These are phyloP conservation scores for Phaeoacremonium minimum DNA, from an alignment of 2,329 filamentous ascomycete genomes.

Conservation along the genomic window DNA sequence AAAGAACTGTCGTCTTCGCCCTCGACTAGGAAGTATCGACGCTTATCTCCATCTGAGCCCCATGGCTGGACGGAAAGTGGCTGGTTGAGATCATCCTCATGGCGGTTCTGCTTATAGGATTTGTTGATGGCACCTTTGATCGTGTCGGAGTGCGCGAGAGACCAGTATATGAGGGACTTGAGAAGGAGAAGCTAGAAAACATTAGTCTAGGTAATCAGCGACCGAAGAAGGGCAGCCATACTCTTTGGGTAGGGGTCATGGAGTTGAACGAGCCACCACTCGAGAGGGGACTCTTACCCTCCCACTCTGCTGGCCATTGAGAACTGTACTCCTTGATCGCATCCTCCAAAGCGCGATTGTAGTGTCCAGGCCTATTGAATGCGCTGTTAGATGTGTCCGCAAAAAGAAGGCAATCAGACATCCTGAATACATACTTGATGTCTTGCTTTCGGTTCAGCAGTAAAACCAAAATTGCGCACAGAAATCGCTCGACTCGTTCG, in stretches of 20 bases:
- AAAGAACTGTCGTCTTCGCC: conserved; percentile 93
- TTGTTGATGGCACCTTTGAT: conserved; percentile 79
- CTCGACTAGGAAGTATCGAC: conserved; percentile 90
- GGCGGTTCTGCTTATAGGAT: conserved; percentile 82
- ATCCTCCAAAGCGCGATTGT: conserved; percentile 89
- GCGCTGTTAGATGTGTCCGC: too few species aligned
- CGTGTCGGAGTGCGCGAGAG: conserved; percentile 80
- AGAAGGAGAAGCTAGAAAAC: conserved; percentile 69
- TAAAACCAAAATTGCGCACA: conserved; percentile 84
- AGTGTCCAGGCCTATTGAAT: conserved; percentile 80
- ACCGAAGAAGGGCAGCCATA: conserved; percentile 35
- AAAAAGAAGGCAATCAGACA: too few species aligned
- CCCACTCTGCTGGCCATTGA: conserved; percentile 87
- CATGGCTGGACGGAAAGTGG: conserved; percentile 77
- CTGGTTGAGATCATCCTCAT: conserved; percentile 76
- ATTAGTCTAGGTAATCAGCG: conserved; percentile 5
- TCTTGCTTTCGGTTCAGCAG: conserved; percentile 97
- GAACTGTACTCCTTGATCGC: conserved; percentile 77
- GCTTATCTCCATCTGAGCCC: conserved; percentile 80
- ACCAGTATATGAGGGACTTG: conserved; percentile 81
- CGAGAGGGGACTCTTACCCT: conserved; percentile 74
- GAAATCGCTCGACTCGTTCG: conserved; percentile 78
- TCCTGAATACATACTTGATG: conserved; percentile 82
- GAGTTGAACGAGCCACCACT: conserved; percentile 76
- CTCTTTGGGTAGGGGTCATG: conserved; percentile 77